Evolutionary conservation across 177 flowering plant species (phyloP).

Genomic region (Tripterygium wilfordii): DNA sequence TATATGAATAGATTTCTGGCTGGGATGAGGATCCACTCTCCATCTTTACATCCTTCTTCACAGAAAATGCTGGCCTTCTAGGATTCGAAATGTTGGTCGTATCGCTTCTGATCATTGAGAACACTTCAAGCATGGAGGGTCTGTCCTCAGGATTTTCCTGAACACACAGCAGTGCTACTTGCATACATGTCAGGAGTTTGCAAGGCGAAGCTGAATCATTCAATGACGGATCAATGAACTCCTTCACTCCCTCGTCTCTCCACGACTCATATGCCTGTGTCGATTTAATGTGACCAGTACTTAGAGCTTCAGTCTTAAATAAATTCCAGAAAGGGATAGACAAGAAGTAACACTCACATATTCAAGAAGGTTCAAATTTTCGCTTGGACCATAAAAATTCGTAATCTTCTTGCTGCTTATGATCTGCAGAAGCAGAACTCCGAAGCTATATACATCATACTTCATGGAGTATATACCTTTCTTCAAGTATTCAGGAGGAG

Average conservation of each 20-base stretch:
- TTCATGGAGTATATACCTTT: too few species aligned
- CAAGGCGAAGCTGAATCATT: constrained; percentile 21
- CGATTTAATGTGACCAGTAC: not conserved
- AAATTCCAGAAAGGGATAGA: too few species aligned
- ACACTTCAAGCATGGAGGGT: constrained; percentile 23
- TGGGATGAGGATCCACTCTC: not conserved
- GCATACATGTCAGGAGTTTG: constrained; percentile 21
- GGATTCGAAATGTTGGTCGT: constrained; percentile 3
- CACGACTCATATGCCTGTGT: constrained; percentile 23
- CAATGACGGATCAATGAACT: constrained; percentile 17
- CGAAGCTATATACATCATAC: too few species aligned
- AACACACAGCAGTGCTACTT: constrained; percentile 25
- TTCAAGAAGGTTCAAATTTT: constrained; percentile 12
- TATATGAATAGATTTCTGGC: constrained; percentile 3
- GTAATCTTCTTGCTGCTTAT: constrained; percentile 22
- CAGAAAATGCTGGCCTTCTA: constrained; percentile 17
- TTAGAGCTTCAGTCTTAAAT: too few species aligned
- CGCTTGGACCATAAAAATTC: constrained; percentile 1
- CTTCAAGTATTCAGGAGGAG: constrained; percentile 24
- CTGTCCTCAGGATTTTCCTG: constrained; percentile 21
- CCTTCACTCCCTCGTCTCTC: constrained; percentile 14
- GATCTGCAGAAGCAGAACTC: too few species aligned
- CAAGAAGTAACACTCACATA: constrained; percentile 19
- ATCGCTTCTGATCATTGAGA: constrained; percentile 19
- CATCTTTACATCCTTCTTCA: not conserved